Conservation (phyloP, 768 basidiomycete species). For the Pulveroboletus sp. region DNA sequence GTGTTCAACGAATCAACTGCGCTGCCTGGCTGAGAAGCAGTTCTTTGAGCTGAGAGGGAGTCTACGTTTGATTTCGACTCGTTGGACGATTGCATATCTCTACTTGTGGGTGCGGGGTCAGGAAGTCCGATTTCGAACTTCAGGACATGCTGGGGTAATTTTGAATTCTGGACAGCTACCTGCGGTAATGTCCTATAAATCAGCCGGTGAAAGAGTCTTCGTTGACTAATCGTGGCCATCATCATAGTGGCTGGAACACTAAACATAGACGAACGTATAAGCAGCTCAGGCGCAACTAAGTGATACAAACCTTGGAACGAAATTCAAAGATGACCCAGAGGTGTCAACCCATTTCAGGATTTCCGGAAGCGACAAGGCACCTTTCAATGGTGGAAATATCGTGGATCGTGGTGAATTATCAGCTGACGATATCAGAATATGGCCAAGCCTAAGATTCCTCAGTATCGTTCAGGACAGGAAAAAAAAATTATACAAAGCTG, state of each 20-base stretch:
- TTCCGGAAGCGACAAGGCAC: slow-evolving; percentile 37
- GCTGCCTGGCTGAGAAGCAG: background rate
- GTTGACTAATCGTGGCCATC: slow-evolving; percentile 27
- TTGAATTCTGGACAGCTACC: slow-evolving; percentile 2
- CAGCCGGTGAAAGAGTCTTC: slow-evolving; percentile 43
- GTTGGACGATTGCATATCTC: background rate
- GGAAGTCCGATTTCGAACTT: slow-evolving; percentile 40
- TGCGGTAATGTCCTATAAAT: slow-evolving; percentile 40
- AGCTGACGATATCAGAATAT: slow-evolving; percentile 47
- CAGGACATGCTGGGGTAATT: slow-evolving; percentile 25
- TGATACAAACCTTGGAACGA: slow-evolving; percentile 48
- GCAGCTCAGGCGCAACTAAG: background rate
- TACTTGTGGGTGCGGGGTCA: background rate
- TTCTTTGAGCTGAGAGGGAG: background rate
- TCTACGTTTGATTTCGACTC: background rate
- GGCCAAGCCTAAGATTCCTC: slow-evolving; percentile 46
- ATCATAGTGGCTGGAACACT: slow-evolving; percentile 40
- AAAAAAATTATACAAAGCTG: slow-evolving; percentile 37
- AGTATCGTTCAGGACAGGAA: slow-evolving; percentile 2
- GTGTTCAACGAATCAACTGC: background rate
- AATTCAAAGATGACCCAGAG: slow-evolving; percentile 34
- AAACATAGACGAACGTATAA: slow-evolving; percentile 1
- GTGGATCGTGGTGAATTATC: slow-evolving; percentile 33
- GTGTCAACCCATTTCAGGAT: slow-evolving; percentile 45
- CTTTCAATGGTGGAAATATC: slow-evolving; percentile 48